phyloP scores from a whole-genome alignment of 768 basidiomycete species.

The Zangia roseola region DNA sequence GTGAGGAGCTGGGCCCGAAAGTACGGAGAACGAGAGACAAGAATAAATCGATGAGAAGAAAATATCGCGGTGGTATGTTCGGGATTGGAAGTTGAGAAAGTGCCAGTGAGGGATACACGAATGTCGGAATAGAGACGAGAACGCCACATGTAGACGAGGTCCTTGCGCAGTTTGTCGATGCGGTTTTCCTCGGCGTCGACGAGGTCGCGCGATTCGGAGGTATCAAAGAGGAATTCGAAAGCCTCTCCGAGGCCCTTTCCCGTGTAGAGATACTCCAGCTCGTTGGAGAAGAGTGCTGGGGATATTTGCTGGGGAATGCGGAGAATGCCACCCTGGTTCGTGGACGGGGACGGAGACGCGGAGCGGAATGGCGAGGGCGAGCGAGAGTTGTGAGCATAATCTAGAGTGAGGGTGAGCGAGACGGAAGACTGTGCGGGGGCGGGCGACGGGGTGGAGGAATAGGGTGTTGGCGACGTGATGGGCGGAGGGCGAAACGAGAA shows the following conservation, averaged over 20 bases:
- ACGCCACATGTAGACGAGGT: slow-evolving; percentile 96
- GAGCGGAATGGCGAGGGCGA: slow-evolving; percentile 47
- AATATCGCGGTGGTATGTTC: slow-evolving; percentile 81
- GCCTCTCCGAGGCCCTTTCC: slow-evolving; percentile 86
- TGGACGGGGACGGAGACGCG: slow-evolving; percentile 47
- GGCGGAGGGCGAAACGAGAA: slow-evolving; percentile 73
- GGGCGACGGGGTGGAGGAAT: slow-evolving; percentile 48
- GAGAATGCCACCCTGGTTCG: slow-evolving; percentile 45
- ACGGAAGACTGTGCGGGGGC: slow-evolving; percentile 59
- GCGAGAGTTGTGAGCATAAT: slow-evolving; percentile 39
- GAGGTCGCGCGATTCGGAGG: slow-evolving; percentile 40
- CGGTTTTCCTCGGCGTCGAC: slow-evolving; percentile 54
- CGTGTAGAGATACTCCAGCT: slow-evolving; percentile 94
- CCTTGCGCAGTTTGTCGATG: slow-evolving; percentile 85
- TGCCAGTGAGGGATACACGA: slow-evolving; percentile 73
- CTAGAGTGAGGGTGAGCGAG: slow-evolving; percentile 52
- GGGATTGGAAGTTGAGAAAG: slow-evolving; percentile 59
- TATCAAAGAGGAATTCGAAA: slow-evolving; percentile 84
- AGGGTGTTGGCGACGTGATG: slow-evolving; percentile 46
- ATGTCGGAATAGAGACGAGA: slow-evolving; percentile 92
- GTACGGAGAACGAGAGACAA: slow-evolving; percentile 86
- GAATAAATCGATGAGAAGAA: slow-evolving; percentile 89
- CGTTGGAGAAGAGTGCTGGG: slow-evolving; percentile 80
- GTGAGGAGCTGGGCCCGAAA: slow-evolving; percentile 79
- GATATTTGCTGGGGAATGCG: slow-evolving; percentile 68